Conservation (phyloP, 2,329 filamentous ascomycete species). For the Hypocrella siamensis region DNA sequence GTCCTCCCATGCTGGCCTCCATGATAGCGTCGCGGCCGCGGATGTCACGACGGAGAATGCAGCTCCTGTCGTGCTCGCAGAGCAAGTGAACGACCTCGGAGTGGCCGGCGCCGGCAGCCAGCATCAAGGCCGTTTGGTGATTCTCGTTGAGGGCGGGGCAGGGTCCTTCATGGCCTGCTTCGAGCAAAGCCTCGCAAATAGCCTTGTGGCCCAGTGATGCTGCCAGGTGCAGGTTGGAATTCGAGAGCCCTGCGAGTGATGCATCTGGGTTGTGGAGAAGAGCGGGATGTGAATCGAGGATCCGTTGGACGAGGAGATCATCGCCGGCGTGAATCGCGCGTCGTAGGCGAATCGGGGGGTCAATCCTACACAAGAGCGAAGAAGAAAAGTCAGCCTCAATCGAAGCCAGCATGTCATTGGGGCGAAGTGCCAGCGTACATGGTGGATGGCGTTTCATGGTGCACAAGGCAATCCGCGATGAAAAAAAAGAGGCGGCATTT, state of each 20-base stretch:
- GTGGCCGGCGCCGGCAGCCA: slow-evolving; percentile 55
- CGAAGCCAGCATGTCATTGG: too few relatives aligned
- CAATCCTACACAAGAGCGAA: slow-evolving; percentile 40
- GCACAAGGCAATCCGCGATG: too few relatives aligned
- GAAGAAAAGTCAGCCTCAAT: too few relatives aligned
- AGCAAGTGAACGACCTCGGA: slow-evolving; percentile 61
- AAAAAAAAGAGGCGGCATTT: too few relatives aligned
- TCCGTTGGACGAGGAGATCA: slow-evolving; percentile 55
- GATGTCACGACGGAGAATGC: slow-evolving; percentile 49
- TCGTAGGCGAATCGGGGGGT: slow-evolving; percentile 60
- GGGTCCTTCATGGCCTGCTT: slow-evolving; percentile 58
- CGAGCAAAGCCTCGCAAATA: slow-evolving; percentile 55
- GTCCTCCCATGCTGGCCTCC: slow-evolving; percentile 43
- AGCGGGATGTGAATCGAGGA: slow-evolving; percentile 54
- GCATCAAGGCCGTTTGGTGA: slow-evolving; percentile 68
- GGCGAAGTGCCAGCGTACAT: too few relatives aligned
- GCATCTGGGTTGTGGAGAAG: slow-evolving; percentile 69
- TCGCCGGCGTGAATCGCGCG: slow-evolving; percentile 69
- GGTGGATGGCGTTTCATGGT: too few relatives aligned
- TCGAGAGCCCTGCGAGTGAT: slow-evolving; percentile 50
- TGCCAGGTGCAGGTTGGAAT: slow-evolving; percentile 73
- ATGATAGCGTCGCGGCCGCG: slow-evolving; percentile 58
- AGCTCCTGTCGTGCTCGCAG: slow-evolving; percentile 44
- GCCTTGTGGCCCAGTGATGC: slow-evolving; percentile 54
- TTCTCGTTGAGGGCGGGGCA: slow-evolving; percentile 64